A percentile compares a stretch with the other conserved stretches of the same genome.
phyloP scores from a whole-genome alignment of 1,284 basidiomycete species.

The Austroboletus niveus region DNA sequence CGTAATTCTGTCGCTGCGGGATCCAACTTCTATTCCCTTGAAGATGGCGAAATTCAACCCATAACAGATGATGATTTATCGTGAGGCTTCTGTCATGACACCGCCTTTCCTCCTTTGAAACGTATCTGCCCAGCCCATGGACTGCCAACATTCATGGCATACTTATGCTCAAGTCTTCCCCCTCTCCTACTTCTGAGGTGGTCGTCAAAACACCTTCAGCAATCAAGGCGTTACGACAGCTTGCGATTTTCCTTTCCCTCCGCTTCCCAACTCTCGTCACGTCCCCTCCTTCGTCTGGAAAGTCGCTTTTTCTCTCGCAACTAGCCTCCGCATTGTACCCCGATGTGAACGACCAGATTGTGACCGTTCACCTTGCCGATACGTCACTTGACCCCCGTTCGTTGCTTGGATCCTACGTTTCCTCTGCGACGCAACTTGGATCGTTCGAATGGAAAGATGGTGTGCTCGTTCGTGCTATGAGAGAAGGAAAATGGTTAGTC shows the following conservation, averaged over 20 bases:
- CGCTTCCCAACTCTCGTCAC: slow-evolving; percentile 83
- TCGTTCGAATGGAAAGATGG: slow-evolving; percentile 98
- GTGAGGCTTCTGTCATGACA: slow-evolving; percentile 37
- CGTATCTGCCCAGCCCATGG: slow-evolving; percentile 42
- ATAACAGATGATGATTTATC: slow-evolving; percentile 50
- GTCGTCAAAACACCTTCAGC: slow-evolving; percentile 73
- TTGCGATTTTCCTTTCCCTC: slow-evolving; percentile 68
- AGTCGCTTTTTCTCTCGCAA: slow-evolving; percentile 79
- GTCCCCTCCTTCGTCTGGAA: slow-evolving; percentile 88
- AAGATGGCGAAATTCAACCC: slow-evolving; percentile 33
- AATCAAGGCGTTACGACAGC: slow-evolving; percentile 52
- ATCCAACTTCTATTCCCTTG: slow-evolving; percentile 44
- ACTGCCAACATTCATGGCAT: slow-evolving; percentile 64
- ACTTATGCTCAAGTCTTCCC: slow-evolving; percentile 47
- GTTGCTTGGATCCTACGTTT: slow-evolving; percentile 91
- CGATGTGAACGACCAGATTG: slow-evolving; percentile 54
- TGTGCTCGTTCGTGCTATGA: slow-evolving; percentile 87
- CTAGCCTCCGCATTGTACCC: slow-evolving; percentile 68
- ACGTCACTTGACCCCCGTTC: slow-evolving; percentile 94
- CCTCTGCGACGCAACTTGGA: slow-evolving; percentile 83
- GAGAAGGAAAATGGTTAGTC: slow-evolving; percentile 91
- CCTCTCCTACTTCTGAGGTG: slow-evolving; percentile 34
- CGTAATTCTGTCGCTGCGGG: slow-evolving; percentile 46
- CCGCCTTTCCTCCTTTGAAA: slow-evolving; percentile 2
- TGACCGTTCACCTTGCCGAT: slow-evolving; percentile 90